Conservation (phyloP, 2,329 filamentous ascomycete species). For the Acrodontium crateriforme region DNA sequence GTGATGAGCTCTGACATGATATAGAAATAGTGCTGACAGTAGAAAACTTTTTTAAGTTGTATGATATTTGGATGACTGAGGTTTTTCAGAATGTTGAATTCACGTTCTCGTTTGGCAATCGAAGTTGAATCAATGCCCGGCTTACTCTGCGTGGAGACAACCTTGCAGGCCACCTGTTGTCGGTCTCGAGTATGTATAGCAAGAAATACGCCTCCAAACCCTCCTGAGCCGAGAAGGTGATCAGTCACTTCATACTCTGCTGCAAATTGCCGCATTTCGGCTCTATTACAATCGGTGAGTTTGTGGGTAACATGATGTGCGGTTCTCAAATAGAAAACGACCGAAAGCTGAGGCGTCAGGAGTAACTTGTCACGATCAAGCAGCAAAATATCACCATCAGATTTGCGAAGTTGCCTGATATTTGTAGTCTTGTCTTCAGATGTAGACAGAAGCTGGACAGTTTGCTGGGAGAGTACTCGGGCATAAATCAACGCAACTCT, state of each 20-base stretch:
- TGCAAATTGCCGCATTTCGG: slow-evolving; percentile 26
- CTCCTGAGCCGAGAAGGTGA: slow-evolving; percentile 40
- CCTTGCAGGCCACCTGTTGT: slow-evolving; percentile 55
- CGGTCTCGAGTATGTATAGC: slow-evolving; percentile 38
- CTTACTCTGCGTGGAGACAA: slow-evolving; percentile 37
- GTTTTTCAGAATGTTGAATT: slow-evolving; percentile 36
- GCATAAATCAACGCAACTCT: slow-evolving; percentile 34
- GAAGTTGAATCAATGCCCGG: slow-evolving; percentile 1
- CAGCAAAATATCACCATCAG: slow-evolving; percentile 27
- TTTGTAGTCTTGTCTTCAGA: slow-evolving; percentile 14
- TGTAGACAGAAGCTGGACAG: slow-evolving; percentile 24
- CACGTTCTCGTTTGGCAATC: slow-evolving; percentile 21
- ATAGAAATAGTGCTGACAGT: slow-evolving; percentile 40
- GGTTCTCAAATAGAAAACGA: slow-evolving; percentile 13
- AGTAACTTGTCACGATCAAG: slow-evolving; percentile 29
- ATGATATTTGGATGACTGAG: slow-evolving; percentile 49
- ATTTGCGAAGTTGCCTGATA: slow-evolving; percentile 15
- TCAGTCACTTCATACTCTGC: slow-evolving; percentile 36
- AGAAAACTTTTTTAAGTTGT: slow-evolving; percentile 41
- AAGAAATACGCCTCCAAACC: slow-evolving; percentile 40
- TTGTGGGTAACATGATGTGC: slow-evolving; percentile 1
- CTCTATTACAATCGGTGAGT: slow-evolving; percentile 3
- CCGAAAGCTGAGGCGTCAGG: slow-evolving; percentile 16
- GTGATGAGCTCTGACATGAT: slow-evolving; percentile 48
- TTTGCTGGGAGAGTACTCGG: slow-evolving; percentile 32